phyloP scores from a whole-genome alignment of 1,284 basidiomycete genomes.

The Microbotryum intermedium region DNA sequence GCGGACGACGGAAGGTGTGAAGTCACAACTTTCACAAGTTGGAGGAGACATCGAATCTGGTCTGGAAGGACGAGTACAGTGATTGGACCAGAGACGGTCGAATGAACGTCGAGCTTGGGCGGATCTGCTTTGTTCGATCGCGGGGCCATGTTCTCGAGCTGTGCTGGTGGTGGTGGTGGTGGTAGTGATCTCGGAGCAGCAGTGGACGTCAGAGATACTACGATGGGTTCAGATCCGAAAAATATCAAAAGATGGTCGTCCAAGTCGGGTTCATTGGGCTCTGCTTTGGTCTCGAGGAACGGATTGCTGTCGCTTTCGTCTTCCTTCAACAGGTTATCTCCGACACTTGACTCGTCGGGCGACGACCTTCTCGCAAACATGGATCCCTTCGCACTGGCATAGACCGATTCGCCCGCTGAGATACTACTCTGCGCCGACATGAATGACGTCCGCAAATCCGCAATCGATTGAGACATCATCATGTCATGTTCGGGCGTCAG shows the following conservation, averaged over 20 bases:
- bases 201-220: not conserved
- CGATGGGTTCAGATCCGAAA: slow-evolving; percentile 3
- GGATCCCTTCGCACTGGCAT: slow-evolving; percentile 32
- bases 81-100: not conserved
- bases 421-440: slow-evolving; percentile 6
- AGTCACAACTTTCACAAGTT: not conserved
- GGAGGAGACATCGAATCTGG: not conserved
- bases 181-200: not conserved
- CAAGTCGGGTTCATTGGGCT: not conserved
- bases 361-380: not conserved
- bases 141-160: too few species aligned
- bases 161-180: not conserved
- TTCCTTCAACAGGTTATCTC: not conserved
- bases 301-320: too few species aligned
- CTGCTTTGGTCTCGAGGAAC: too few species aligned
- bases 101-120: not conserved
- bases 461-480: slow-evolving; percentile 45
- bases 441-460: slow-evolving; percentile 39
- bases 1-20: not conserved
- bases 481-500: slow-evolving; percentile 33
- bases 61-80: not conserved
- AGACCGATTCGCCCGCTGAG: slow-evolving; percentile 29
- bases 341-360: not conserved
- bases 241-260: slow-evolving; percentile 28
- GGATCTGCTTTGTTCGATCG: too few species aligned